These are phyloP conservation scores for Alternaria infectoria DNA, from an alignment of 2,329 filamentous ascomycete species.

Conservation along the genomic window DNA sequence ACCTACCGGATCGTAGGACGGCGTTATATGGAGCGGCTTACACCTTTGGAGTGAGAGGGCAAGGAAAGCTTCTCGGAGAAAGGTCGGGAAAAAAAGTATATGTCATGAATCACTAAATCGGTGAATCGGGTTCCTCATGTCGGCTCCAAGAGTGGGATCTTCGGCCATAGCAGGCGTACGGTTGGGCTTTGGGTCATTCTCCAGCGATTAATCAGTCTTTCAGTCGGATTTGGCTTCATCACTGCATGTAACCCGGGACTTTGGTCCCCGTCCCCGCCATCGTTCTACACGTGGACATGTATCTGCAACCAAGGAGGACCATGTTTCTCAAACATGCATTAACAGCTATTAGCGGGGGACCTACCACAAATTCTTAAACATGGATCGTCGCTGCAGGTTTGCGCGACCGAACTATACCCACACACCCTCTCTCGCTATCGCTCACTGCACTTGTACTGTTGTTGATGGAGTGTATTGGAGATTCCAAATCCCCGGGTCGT, in stretches of 20 bases:
- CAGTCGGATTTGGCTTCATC: not conserved
- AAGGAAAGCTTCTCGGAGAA: not conserved
- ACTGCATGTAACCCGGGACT: not conserved
- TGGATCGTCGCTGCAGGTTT: not conserved
- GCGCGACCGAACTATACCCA: not conserved
- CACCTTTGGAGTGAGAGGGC: not conserved
- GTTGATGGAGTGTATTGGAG: not conserved
- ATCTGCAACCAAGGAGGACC: not conserved
- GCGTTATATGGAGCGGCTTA: constrained; percentile 1
- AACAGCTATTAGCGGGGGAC: not conserved
- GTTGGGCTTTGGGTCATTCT: not conserved
- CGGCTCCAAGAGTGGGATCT: not conserved
- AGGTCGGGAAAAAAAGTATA: constrained; percentile 1
- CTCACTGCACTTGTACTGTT: not conserved
- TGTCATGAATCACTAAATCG: not conserved
- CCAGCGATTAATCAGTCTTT: not conserved
- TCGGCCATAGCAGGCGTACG: not conserved
- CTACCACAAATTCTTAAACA: not conserved
- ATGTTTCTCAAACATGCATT: not conserved
- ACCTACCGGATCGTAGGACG: not conserved
- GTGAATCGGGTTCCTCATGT: not conserved
- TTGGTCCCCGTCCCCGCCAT: not conserved
- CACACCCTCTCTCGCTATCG: not conserved
- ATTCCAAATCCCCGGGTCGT: not conserved
- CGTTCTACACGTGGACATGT: not conserved